These are phyloP conservation scores for Penicillium sp. DNA, from an alignment of 2,329 filamentous ascomycete genomes.

Conservation along the genomic window DNA sequence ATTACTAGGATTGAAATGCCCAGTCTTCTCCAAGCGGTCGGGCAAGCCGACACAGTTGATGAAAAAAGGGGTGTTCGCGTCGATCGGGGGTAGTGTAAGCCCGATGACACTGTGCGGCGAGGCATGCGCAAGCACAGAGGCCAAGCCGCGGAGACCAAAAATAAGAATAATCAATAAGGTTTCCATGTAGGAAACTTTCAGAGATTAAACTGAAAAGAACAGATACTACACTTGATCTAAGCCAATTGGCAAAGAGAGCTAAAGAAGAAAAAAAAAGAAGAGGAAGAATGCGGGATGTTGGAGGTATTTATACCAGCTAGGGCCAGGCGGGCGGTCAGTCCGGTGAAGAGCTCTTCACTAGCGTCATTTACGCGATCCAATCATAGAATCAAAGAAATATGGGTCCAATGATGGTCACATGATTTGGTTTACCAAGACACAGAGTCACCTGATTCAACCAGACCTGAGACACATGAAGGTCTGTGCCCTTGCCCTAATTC, in stretches of 20 bases:
- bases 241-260: conserved; percentile 63
- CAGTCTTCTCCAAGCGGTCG: conserved; percentile 65
- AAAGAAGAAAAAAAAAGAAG: conserved; percentile 51
- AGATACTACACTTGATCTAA: conserved; percentile 98
- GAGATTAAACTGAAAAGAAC: conserved; percentile 98
- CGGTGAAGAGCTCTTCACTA: conserved; percentile 24
- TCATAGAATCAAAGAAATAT: neutral
- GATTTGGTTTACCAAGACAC: too few relatives aligned
- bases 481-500: conserved; percentile 24
- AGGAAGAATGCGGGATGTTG: conserved; percentile 29
- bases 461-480: neutral
- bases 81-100: conserved; percentile 75
- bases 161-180: conserved; percentile 82
- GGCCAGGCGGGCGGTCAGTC: neutral
- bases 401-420: too few relatives aligned
- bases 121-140: conserved; percentile 76
- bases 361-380: conserved; percentile 18
- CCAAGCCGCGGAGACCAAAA: conserved; percentile 62
- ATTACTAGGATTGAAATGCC: too few relatives aligned
- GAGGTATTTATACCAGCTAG: conserved; percentile 35
- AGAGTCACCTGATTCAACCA: neutral
- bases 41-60: conserved; percentile 60
- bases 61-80: conserved; percentile 65
- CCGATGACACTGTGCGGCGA: conserved; percentile 71
- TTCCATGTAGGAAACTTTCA: conserved; percentile 76